Base-by-base conservation (phyloP, 2,329 filamentous ascomycete species). In the Hymenotorrendiella dingleyae region DNA sequence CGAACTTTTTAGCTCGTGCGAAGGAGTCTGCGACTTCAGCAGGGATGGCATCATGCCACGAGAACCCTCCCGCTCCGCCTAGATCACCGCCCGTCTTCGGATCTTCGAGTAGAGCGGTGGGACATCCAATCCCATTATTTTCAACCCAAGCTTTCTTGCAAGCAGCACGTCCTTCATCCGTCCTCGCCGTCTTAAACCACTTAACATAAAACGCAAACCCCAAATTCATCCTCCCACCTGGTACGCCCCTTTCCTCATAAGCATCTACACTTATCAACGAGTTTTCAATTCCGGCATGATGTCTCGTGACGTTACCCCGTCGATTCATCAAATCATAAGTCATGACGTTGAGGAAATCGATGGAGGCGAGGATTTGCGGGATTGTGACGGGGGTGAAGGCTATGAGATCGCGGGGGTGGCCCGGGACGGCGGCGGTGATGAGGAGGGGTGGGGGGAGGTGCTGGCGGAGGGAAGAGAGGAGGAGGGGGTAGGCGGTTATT, bases 281-380 rank as follows among this genome's bases (percentile, higher is more conserved):
- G 8, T 67, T 71, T 11, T 65, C 56, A 6, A 86, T 67, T n/a
- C 78, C 77, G 32, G 73, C 80, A 57, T 85, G 81, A 60, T 87
- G 83, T 24, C 66, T 70, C 3, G 82, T 84, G 8, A 67, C 58
- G 32, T 63, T 77, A 63, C 86, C 77, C 24, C 84, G 77, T 24
- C 82, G 74, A 65, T 85, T 84, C 70, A 83, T 78, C 42, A 84
- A 63, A 54, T 86, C 82, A 59, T 86, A 86, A 1, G 75, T 72
- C 83, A 86, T 80, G 32, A 81, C 66, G 53, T 86, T 87, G 58
- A 86, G 68, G 52, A 81, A 81, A 55, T 87, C 80, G 12, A 86
- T 71, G 1, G 70, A 67, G 4, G 66, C 56, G 54, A 68, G 71
- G 55, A 87, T 82, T 43, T 69, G 63, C 0, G 80, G 76, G 0